A percentile compares a stretch with the other conserved stretches of the same genome.
Evolutionary conservation across 805 yeast species (phyloP).

Genomic region (Zygosaccharomyces kombuchaensis): DNA sequence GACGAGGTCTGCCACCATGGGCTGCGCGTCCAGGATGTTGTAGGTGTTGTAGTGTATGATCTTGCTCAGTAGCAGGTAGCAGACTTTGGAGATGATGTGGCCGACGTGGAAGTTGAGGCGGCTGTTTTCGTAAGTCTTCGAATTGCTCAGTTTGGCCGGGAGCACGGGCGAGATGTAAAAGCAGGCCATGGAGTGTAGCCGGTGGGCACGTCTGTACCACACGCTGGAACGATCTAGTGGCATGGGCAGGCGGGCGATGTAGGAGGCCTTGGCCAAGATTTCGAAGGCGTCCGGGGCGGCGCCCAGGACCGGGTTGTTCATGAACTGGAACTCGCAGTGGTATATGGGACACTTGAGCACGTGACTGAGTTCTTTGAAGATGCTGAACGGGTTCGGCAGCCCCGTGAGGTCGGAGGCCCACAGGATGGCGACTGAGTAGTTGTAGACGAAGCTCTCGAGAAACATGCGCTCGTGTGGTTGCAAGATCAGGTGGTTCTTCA

Average conservation of each 20-base stretch:
- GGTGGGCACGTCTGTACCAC: constrained; percentile 14
- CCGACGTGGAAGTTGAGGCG: constrained; percentile 14
- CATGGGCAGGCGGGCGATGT: constrained; percentile 24
- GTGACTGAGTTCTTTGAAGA: constrained; percentile 35
- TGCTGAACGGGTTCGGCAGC: constrained; percentile 42
- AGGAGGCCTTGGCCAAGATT: constrained; percentile 36
- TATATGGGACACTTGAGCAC: constrained; percentile 37
- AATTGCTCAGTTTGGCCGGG: constrained; percentile 3
- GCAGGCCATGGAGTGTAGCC: constrained; percentile 10
- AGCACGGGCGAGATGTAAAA: constrained; percentile 15
- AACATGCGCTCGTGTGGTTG: constrained; percentile 37
- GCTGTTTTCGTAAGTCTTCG: constrained; percentile 8
- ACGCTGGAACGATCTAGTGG: constrained; percentile 12
- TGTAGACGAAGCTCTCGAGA: constrained; percentile 43
- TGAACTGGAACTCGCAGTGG: constrained; percentile 38
- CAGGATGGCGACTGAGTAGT: constrained; percentile 39
- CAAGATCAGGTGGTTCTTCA: constrained; percentile 5
- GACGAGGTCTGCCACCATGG: constrained; percentile 12
- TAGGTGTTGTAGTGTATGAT: constrained; percentile 11
- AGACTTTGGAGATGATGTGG: constrained; percentile 14
- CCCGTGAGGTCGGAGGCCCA: constrained; percentile 34
- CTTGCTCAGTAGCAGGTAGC: constrained; percentile 14
- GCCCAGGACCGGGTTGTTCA: constrained; percentile 42
- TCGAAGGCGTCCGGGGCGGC: constrained; percentile 37
- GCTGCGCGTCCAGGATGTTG: constrained; percentile 8